A percentile compares a stretch with the other conserved stretches of the same genome.
phyloP scores from a whole-genome alignment of 805 yeast species.

The Pichia cabralensis region DNA sequence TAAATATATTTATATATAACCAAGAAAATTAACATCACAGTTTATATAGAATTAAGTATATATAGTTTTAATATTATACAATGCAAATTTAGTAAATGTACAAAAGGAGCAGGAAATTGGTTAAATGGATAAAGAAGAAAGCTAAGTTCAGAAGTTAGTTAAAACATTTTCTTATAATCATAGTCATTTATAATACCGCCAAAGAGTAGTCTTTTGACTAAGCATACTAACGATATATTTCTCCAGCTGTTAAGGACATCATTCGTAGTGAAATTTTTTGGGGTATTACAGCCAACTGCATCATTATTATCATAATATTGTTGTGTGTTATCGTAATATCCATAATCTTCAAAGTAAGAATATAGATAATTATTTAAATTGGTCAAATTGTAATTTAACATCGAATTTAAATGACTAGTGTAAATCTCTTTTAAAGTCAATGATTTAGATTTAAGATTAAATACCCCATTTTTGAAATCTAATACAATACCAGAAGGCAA shows the following conservation, averaged over 20 bases:
- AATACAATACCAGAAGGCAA: constrained; percentile 44
- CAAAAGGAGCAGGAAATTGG: too few species aligned
- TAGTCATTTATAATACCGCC: constrained; percentile 23
- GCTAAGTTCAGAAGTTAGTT: too few species aligned
- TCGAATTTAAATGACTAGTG: constrained; percentile 21
- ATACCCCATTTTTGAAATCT: constrained; percentile 12
- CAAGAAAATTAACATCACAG: too few species aligned
- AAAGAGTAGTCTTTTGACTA: constrained; percentile 16
- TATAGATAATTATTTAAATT: constrained; percentile 8
- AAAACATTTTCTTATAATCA: constrained; percentile 26
- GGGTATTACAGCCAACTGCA: constrained; percentile 6
- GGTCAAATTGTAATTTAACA: constrained; percentile 21
- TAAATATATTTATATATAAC: too few species aligned
- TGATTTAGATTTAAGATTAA: constrained; percentile 20
- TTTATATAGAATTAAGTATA: too few species aligned
- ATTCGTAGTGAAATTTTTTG: not conserved
- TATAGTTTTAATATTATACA: too few species aligned
- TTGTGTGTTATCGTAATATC: not conserved
- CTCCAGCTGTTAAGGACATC: constrained; percentile 22
- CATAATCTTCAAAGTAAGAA: constrained; percentile 7
- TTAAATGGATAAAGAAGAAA: too few species aligned
- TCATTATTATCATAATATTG: constrained; percentile 6
- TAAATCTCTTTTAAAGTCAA: constrained; percentile 20
- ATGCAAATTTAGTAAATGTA: too few species aligned
- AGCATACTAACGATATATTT: constrained; percentile 13